These are phyloP conservation scores for Theileria annulata DNA, from an alignment of 169 alveolate genomes.

Conservation along the genomic window DNA sequence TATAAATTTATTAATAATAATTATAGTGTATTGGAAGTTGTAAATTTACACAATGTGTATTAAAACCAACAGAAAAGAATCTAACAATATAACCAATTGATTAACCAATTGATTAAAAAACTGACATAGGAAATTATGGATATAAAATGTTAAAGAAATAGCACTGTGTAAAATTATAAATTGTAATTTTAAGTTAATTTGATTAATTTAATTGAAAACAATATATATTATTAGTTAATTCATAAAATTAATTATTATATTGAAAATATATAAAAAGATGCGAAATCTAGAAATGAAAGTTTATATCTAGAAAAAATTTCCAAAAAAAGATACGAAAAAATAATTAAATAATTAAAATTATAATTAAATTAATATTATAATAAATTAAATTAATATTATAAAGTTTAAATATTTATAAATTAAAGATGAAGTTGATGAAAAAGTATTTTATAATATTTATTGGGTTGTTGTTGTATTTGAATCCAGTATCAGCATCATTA, in stretches of 20 bases:
- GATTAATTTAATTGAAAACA: no score
- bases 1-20: neutral
- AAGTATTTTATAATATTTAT: constrained; percentile 1
- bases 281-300: neutral
- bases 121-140: no score
- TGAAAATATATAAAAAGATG: neutral
- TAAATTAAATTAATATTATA: neutral
- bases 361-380: neutral
- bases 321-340: neutral
- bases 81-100: neutral
- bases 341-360: neutral
- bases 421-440: constrained; percentile 12
- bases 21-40: constrained; percentile 35
- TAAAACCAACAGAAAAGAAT: constrained; percentile 8
- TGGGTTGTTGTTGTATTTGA: neutral
- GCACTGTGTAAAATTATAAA: no score
- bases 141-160: no score
- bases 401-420: neutral
- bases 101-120: neutral
- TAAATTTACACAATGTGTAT: constrained; percentile 25
- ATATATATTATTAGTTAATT: no score
- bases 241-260: no score
- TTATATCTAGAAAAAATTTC: neutral
- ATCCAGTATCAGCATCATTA: constrained; percentile 19
- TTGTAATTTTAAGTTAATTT: no score